phyloP scores from a whole-genome alignment of 805 yeast species.

The Cyberlindnera lachancei region DNA sequence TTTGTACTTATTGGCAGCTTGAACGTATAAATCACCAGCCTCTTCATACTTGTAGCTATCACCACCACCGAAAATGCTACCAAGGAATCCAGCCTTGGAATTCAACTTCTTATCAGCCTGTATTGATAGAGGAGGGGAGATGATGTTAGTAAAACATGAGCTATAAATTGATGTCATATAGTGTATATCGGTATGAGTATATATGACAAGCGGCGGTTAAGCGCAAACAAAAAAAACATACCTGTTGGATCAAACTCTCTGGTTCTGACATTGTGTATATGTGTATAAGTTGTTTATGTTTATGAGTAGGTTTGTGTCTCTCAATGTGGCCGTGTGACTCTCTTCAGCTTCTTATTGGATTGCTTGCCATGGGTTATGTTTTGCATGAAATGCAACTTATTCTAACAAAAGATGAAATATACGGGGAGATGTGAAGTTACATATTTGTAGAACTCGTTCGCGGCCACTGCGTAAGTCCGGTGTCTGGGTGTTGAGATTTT shows the following conservation, averaged over 20 bases:
- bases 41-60: conserved; percentile 69
- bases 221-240: conserved; percentile 8
- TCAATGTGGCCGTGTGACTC: too few relatives aligned
- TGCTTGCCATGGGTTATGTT: too few relatives aligned
- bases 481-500: too few relatives aligned
- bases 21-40: conserved; percentile 82
- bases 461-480: too few relatives aligned
- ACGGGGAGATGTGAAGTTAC: too few relatives aligned
- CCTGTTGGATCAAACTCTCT: conserved; percentile 32
- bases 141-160: neutral
- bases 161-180: too few relatives aligned
- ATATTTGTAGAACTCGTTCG: too few relatives aligned
- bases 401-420: too few relatives aligned
- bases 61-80: conserved; percentile 49
- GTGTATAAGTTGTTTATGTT: neutral
- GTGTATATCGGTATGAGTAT: too few relatives aligned
- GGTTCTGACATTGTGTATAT: conserved; percentile 13
- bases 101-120: conserved; percentile 66
- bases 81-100: conserved; percentile 64
- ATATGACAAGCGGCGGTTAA: too few relatives aligned
- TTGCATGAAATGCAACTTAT: too few relatives aligned
- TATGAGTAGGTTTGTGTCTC: too few relatives aligned
- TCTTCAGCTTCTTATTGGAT: neutral
- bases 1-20: conserved; percentile 89
- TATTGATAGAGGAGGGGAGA: neutral